Base-by-base conservation (phyloP, 129 eudicot species). In the Tagetes erecta region DNA sequence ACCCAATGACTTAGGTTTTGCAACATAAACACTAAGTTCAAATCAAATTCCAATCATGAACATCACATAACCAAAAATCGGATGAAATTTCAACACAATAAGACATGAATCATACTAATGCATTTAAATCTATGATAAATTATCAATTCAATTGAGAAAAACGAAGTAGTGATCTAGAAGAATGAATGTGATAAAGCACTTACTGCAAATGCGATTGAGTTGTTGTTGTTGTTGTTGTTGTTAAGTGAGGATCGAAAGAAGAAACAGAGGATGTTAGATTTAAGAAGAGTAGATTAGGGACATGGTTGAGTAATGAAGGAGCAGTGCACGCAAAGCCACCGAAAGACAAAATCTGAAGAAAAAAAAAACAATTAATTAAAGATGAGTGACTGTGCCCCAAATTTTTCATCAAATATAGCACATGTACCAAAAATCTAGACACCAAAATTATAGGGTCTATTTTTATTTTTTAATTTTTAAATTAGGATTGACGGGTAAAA, bases 311-410 rank as follows among this genome's bases (percentile, higher is more conserved):
- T 37, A 59, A 68, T 45, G 60, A 75, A 55, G 73, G 37, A 79
- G 83, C 44, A 79, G 78, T 79, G 74, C 78, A 79, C 83, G 78
- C 83, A 79, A 79, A 79, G 83, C 70, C 83, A 79, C 83, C 83
- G 83, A 79, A 79, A 73, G 83, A 79, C 83, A 72, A 72, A 79
- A 79, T 65, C 74, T 67, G 78, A 79, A 72, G 66, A 78, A 72
- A 79, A 79, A 79, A 65, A 78, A 77, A 78, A 20, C 27, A 20
- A 20, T 20, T 20, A 20, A 77, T 78, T 78, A 38, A 77, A 69
- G 10, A 40, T 72, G 77, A 53, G 79, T 27, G 72, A 37, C 52
- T 35, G 81, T 69, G 81, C 76, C 64, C 81, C 81, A 69, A 68
- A 20, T 41, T 39, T 53, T 76, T 76, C 38, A 42, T 36, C 38